A percentile compares a stretch with the other conserved stretches of the same genome.
phyloP scores from a whole-genome alignment of 73 alveolate genomes.

The Tetrahymena malaccensis region DNA sequence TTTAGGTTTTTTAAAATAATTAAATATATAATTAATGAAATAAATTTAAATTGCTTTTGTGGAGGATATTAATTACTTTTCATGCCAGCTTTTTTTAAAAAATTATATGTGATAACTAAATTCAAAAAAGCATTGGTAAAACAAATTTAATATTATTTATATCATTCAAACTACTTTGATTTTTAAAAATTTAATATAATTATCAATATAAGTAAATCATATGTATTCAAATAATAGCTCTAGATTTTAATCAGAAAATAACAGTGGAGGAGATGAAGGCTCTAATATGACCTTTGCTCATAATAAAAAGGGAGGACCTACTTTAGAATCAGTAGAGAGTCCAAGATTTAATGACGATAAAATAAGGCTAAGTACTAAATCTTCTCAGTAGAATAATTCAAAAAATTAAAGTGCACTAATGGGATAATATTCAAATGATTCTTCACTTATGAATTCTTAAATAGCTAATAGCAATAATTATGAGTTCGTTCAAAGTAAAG shows the following conservation, averaged over 20 bases:
- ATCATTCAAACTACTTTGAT: not conserved
- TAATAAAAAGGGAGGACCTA: not conserved
- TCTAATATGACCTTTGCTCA: not conserved
- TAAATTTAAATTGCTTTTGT: not conserved
- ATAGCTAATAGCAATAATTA: not conserved
- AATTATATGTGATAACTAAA: not conserved
- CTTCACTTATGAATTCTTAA: not conserved
- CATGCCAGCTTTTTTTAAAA: not conserved
- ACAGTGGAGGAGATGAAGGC: not conserved
- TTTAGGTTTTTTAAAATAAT: too few species aligned
- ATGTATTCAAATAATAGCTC: not conserved
- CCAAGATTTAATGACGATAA: not conserved
- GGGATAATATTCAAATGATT: not conserved
- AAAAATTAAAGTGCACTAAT: not conserved
- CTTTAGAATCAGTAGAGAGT: not conserved
- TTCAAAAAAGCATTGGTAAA: not conserved
- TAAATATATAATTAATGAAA: not conserved
- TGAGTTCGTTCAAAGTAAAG: not conserved
- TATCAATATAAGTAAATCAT: not conserved
- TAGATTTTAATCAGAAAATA: not conserved
- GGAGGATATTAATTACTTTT: not conserved
- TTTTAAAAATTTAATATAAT: too few species aligned
- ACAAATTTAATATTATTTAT: not conserved
- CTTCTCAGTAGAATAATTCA: not conserved
- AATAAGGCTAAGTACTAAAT: not conserved